These are phyloP conservation scores for Ophiocordyceps unilateralis DNA, from an alignment of 2,329 filamentous ascomycete species.

Conservation along the genomic window DNA sequence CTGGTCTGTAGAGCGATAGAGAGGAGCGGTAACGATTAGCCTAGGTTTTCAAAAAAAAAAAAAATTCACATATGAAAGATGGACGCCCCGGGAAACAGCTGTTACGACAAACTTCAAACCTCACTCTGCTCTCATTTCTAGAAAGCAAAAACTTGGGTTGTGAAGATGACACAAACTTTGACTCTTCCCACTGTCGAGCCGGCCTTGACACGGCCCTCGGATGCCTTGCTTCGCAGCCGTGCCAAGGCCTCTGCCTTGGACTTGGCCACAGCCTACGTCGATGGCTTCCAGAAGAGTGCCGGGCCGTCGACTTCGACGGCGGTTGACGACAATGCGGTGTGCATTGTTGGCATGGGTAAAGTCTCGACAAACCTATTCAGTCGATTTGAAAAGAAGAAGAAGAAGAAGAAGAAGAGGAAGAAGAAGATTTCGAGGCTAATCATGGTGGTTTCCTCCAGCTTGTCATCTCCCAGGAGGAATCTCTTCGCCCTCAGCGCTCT, in stretches of 20 bases:
- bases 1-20: neutral
- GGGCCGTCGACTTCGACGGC: neutral
- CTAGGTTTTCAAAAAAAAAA: neutral
- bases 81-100: neutral
- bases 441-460: no score
- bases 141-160: neutral
- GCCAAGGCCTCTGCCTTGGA: neutral
- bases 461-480: conserved; percentile 7
- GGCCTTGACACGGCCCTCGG: neutral
- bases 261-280: neutral
- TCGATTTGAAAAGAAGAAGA: no score
- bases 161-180: neutral
- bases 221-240: neutral
- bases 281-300: neutral
- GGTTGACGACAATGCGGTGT: neutral
- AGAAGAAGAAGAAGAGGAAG: no score
- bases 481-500: conserved; percentile 4
- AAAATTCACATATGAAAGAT: neutral
- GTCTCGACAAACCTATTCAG: neutral
- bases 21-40: neutral
- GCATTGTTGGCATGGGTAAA: neutral
- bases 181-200: neutral
- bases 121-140: neutral
- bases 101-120: neutral
- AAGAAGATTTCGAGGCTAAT: no score